Base-by-base conservation (phyloP, 192 early-diverging fungal species). In the Chytriomyces confervae region DNA sequence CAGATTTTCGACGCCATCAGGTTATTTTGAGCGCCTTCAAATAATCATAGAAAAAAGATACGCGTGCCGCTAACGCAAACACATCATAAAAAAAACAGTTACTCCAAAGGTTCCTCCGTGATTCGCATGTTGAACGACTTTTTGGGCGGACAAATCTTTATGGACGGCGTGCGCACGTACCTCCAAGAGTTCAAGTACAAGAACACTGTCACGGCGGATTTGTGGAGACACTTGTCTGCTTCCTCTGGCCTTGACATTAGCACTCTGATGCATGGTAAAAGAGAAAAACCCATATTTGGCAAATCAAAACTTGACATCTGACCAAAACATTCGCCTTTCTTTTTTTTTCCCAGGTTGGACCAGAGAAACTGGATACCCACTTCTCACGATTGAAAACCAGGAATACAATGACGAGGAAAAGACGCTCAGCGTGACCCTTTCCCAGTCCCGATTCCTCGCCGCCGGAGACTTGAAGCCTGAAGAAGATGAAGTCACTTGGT, bases 1-100 rank as follows among this genome's bases (percentile, higher is more conserved):
- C 93, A 97, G 80, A 97, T 98, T 72, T 98, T 98, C 77, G 96
- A 98, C 79, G 94, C 93, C 23, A 96, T 97, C 78, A 88, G 88
- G 11, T 66, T 16, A 29, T 16, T 24, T n/a, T 27, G 77, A 95
- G 97, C 80, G 94, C 93, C 20, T 95, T 97, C 78, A 88, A 87
- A 9, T 65, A 24, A 24, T 10, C 10, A 29, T n/a, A n/a, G n/a
- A n/a, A n/a, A n/a, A n/a, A n/a, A n/a, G n/a, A n/a, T n/a, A 23
- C 64, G 16, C 16, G 86, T 79, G 5, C 16, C n/a, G 5, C 16
- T 66, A 90, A 60, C 91, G 94, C 36, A 29, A 66, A 18, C 0
- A 18, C 16, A 65, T 0, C n/a, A n/a, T n/a, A n/a, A n/a, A 36
- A 36, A 36, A 2, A 36, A 36, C 36, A 49, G 50, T 44, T 95